Evolutionary conservation across 2,329 filamentous ascomycete species (phyloP).

Genomic region (Albifimbria verrucaria): DNA sequence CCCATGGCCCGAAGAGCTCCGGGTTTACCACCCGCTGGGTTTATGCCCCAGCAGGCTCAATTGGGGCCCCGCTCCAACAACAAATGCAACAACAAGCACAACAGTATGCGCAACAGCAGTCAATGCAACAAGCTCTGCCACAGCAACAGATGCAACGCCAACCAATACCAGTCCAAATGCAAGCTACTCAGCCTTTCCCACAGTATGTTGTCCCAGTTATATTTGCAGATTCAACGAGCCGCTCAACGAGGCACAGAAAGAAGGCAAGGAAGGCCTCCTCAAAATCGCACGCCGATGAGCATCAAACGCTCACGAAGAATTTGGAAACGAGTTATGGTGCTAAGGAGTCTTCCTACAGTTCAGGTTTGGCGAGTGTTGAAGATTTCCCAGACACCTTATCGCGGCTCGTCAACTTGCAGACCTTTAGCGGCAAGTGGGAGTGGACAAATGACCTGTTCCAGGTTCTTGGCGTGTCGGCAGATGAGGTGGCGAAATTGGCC

Average conservation of each 20-base stretch:
- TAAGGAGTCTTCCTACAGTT: too few relatives aligned
- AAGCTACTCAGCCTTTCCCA: too few relatives aligned
- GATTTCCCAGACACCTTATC: neutral
- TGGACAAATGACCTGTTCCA: constrained; percentile 24
- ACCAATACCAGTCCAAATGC: neutral
- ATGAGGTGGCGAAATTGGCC: neutral
- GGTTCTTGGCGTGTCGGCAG: constrained; percentile 18
- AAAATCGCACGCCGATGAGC: neutral
- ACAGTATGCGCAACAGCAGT: neutral
- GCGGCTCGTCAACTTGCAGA: constrained; percentile 50
- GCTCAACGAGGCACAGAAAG: too few relatives aligned
- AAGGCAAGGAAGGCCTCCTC: too few relatives aligned
- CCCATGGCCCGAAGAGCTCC: too few relatives aligned
- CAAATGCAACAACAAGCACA: neutral
- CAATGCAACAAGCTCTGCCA: neutral
- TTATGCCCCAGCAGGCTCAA: neutral
- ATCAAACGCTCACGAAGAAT: neutral
- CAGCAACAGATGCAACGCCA: neutral
- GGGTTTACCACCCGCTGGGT: too few relatives aligned
- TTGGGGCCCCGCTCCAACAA: neutral
- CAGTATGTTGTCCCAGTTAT: too few relatives aligned
- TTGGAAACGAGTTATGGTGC: too few relatives aligned
- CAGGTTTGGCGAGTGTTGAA: neutral
- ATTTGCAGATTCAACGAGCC: too few relatives aligned
- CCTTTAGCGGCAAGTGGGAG: constrained; percentile 27